Percentiles rank a stretch among this genome's conserved stretches.
Conservation (phyloP, 768 basidiomycete species). For the Boletus eberwhitei region DNA sequence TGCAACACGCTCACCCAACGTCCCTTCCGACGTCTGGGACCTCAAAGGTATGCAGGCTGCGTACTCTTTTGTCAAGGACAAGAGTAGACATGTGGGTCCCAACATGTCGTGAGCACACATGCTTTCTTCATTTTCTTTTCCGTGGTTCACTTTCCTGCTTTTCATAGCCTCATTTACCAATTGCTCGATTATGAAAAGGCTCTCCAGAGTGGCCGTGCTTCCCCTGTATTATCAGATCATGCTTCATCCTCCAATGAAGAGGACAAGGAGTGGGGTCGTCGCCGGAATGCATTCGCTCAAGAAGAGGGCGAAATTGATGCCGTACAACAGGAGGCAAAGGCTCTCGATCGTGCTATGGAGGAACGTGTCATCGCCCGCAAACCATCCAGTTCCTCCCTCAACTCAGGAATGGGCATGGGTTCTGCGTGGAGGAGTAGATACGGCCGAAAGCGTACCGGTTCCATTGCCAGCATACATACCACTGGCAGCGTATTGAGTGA, state of each 20-base stretch:
- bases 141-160: slow-evolving; percentile 22
- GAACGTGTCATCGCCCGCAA: slow-evolving; percentile 75
- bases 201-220: slow-evolving; percentile 48
- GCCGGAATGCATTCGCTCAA: slow-evolving; percentile 48
- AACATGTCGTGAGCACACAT: slow-evolving; percentile 83
- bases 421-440: slow-evolving; percentile 63
- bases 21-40: slow-evolving; percentile 73
- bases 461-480: slow-evolving; percentile 69
- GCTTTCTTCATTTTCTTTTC: slow-evolving; percentile 21
- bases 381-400: slow-evolving; percentile 61
- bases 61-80: slow-evolving; percentile 86
- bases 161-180: slow-evolving; percentile 82
- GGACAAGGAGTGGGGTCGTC: slow-evolving; percentile 80
- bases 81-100: slow-evolving; percentile 83
- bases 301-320: slow-evolving; percentile 49
- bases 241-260: slow-evolving; percentile 57
- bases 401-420: slow-evolving; percentile 66
- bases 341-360: slow-evolving; percentile 86
- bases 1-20: slow-evolving; percentile 57
- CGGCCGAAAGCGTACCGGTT: slow-evolving; percentile 69
- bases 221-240: slow-evolving; percentile 51
- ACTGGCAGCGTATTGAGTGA: slow-evolving; percentile 71
- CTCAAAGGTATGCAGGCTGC: slow-evolving; percentile 88
- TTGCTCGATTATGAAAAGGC: slow-evolving; percentile 86
- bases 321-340: slow-evolving; percentile 74